Base-by-base conservation (phyloP, 148 eudicot genomes). In the Pouteria glomerata region DNA sequence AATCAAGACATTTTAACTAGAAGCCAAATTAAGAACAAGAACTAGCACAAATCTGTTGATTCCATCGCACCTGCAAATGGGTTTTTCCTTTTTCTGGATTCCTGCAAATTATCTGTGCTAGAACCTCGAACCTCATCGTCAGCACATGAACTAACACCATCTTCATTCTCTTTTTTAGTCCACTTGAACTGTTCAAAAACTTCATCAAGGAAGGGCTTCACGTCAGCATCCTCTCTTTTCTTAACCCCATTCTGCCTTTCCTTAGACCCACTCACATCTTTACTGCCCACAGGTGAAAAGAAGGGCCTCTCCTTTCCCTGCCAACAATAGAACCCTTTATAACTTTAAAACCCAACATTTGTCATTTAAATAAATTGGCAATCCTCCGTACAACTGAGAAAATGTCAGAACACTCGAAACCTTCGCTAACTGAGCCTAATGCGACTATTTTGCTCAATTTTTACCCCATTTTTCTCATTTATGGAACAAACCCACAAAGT, bases 121-220 rank as follows among this genome's bases (percentile, higher is more conserved):
- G 71, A 41, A 51, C 48, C 55, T 29, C 69, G 70, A 24, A 44
- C 67, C 19, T 64, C 82, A 57, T 26, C 66, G 52, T 16, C 39
- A 41, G 42, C 41, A 53, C 45, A 53, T 31, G 65, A 58, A 65
- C n/a, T 31, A n/a, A 1, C 33, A 27, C 15, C 1, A 44, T 60
- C 77, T 50, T 67, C 76, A 26, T 52, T 59, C 8, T 58, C 52
- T 16, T 71, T 73, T 13, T 47, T 44, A 15, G 66, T 68, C 39
- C 79, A 63, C 85, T 84, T 85, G 53, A 90, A 85, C 78, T 81
- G 61, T 70, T 85, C 84, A 71, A 93, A 82, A 59, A 82, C 81
- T 1, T 81, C 84, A 59, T 89, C 94, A 70, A 85, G 73, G 47
- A 78, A 78, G 63, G 71, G 66, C 29, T 73, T 47, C 55, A 37